Evolutionary conservation across 176 grass and related monocot species (phyloP).

Genomic region (Thinopyrum elongatum): DNA sequence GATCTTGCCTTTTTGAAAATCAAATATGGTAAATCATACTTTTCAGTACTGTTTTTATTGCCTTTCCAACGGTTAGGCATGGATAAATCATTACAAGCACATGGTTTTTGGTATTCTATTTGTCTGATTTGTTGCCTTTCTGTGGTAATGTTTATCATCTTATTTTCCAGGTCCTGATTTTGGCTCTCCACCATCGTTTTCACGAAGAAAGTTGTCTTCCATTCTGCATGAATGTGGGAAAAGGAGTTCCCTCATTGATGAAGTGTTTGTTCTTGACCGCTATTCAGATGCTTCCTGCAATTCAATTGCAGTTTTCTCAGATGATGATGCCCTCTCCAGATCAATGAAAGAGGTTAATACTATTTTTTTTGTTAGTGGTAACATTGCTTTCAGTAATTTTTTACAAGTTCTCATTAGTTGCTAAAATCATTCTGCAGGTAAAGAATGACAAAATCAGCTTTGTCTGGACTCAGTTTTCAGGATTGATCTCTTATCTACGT

Average conservation of each 20-base stretch:
- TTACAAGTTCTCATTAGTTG: conserved; percentile 14
- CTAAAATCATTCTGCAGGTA: conserved; percentile 48
- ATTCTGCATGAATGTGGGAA: conserved; percentile 67
- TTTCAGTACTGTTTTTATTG: not conserved
- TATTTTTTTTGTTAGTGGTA: not conserved
- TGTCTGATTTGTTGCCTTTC: not conserved
- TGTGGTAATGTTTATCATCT: conserved; percentile 17
- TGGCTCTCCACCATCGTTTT: conserved; percentile 59
- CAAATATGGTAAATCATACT: conserved; percentile 56
- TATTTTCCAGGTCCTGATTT: conserved; percentile 85
- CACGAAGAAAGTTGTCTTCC: conserved; percentile 58
- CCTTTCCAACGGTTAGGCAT: not conserved
- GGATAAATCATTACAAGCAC: not conserved
- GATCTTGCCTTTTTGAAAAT: conserved; percentile 89
- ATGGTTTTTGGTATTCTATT: conserved; percentile 6
- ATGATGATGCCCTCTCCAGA: conserved; percentile 80
- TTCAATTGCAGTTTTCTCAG: conserved; percentile 76
- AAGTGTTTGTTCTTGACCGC: conserved; percentile 51
- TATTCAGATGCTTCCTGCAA: conserved; percentile 94
- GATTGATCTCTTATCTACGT: conserved; percentile 64
- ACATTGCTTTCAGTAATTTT: not conserved
- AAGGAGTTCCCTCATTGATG: conserved; percentile 81
- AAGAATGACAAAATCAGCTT: conserved; percentile 84
- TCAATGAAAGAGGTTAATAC: conserved; percentile 74
- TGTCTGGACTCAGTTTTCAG: conserved; percentile 83